Evolutionary conservation across 208 protist genomes (phyloP).

Genomic region (Naegleria lovaniensis): DNA sequence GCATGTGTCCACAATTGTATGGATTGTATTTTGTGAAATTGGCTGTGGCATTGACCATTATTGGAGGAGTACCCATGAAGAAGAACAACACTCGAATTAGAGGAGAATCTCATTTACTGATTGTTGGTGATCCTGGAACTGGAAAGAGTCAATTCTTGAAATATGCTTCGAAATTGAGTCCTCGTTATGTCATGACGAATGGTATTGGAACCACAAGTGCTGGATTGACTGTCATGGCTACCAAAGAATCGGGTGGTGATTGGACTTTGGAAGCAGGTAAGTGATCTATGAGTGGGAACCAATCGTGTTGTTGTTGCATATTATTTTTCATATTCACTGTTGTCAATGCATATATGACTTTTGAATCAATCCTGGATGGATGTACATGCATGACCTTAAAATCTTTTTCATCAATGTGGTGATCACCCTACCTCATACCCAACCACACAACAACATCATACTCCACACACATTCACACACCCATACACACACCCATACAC

Average conservation of each 20-base stretch:
- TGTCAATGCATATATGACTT: too few species aligned
- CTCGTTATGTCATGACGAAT: conserved; percentile 73
- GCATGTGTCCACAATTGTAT: conserved; percentile 58
- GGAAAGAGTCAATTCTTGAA: conserved; percentile 69
- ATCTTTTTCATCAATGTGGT: too few species aligned
- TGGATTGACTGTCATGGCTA: conserved; percentile 75
- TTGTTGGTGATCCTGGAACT: conserved; percentile 72
- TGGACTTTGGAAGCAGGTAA: conserved; percentile 36
- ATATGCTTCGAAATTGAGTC: conserved; percentile 64
- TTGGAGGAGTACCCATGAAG: conserved; percentile 53
- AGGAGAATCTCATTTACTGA: conserved; percentile 65
- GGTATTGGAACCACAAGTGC: conserved; percentile 78
- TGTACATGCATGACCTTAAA: too few species aligned
- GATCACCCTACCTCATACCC: too few species aligned
- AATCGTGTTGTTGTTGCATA: too few species aligned
- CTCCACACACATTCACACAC: too few species aligned
- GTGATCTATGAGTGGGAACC: too few species aligned
- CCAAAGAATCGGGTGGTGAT: conserved; percentile 40
- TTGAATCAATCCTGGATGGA: too few species aligned
- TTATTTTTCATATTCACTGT: too few species aligned
- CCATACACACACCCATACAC: too few species aligned
- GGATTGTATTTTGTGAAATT: conserved; percentile 69
- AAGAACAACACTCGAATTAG: conserved; percentile 42
- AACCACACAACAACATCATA: too few species aligned
- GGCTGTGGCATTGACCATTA: conserved; percentile 52